Evolutionary conservation across 73 alveolate species (phyloP).

Genomic region (Paramecium biaurelia): DNA sequence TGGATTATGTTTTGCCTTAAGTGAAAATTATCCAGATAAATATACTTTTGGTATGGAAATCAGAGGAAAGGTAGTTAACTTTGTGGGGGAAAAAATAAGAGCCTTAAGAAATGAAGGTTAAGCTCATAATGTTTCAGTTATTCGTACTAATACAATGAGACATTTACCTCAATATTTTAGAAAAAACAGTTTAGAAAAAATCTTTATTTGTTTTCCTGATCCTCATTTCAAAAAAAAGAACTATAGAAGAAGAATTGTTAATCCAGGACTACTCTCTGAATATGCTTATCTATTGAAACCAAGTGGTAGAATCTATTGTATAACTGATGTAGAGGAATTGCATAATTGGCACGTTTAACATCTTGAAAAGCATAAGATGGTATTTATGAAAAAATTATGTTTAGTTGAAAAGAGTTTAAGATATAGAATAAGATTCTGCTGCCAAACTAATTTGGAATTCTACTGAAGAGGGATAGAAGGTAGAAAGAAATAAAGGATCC

Average conservation of each 20-base stretch:
- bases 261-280: conserved; percentile 79
- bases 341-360: conserved; percentile 95
- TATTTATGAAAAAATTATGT: background rate
- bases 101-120: conserved; percentile 83
- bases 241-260: conserved; percentile 95
- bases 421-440: conserved; percentile 72
- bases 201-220: conserved; percentile 97
- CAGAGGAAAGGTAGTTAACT: conserved; percentile 95
- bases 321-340: conserved; percentile 96
- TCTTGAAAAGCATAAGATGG: conserved; percentile 71
- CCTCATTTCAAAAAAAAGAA: conserved; percentile 97
- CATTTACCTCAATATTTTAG: conserved; percentile 78
- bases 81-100: conserved; percentile 93
- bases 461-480: conserved; percentile 88
- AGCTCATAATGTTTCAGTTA: conserved; percentile 85
- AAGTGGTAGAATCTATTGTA: conserved; percentile 94
- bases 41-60: conserved; percentile 96
- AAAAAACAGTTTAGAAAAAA: conserved; percentile 83
- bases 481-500: conserved; percentile 75
- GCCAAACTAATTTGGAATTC: conserved; percentile 76
- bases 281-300: conserved; percentile 91
- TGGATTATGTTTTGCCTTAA: conserved; percentile 87
- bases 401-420: conserved; percentile 74
- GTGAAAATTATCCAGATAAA: conserved; percentile 76
- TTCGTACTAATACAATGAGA: conserved; percentile 94